Percentiles rank a stretch among this genome's conserved stretches.
These are phyloP conservation scores for Boletus sensibilis DNA, from an alignment of 768 basidiomycete genomes.

Conservation along the genomic window DNA sequence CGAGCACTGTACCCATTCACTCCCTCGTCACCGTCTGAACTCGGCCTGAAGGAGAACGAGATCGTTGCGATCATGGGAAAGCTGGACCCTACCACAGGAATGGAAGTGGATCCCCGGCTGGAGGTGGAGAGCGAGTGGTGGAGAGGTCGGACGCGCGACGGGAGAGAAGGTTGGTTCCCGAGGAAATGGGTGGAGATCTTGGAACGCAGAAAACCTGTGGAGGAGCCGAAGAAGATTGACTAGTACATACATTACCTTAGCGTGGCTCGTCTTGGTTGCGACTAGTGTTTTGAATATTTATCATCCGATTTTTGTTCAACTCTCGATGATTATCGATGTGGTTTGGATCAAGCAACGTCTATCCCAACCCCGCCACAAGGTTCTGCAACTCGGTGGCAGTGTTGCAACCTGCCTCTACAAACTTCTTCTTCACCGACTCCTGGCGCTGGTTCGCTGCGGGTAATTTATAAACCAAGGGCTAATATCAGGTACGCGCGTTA, in stretches of 20 bases:
- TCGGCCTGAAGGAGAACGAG: slow-evolving; percentile 82
- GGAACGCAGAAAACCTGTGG: slow-evolving; percentile 41
- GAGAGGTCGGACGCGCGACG: slow-evolving; percentile 90
- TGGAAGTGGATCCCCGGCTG: slow-evolving; percentile 64
- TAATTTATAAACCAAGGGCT: too few species aligned
- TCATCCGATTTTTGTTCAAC: background rate
- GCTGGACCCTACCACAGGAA: slow-evolving; percentile 65
- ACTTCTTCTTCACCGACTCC: too few species aligned
- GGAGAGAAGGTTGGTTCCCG: slow-evolving; percentile 94
- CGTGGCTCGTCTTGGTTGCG: background rate
- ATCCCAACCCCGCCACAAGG: too few species aligned
- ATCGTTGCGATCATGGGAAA: slow-evolving; percentile 90
- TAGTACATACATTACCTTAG: slow-evolving; percentile 15
- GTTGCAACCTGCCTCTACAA: too few species aligned
- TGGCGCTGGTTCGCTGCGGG: too few species aligned
- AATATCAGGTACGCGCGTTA: too few species aligned
- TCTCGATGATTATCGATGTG: background rate
- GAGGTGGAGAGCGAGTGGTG: slow-evolving; percentile 80
- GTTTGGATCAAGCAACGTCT: background rate
- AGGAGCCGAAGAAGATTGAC: slow-evolving; percentile 42
- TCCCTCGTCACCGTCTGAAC: slow-evolving; percentile 72
- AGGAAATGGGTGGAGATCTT: slow-evolving; percentile 81
- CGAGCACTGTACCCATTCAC: slow-evolving; percentile 78
- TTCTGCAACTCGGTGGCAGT: too few species aligned
- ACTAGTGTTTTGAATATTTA: background rate